Base-by-base conservation (phyloP, 106 monocot species). In the Cymbidium sinense region DNA sequence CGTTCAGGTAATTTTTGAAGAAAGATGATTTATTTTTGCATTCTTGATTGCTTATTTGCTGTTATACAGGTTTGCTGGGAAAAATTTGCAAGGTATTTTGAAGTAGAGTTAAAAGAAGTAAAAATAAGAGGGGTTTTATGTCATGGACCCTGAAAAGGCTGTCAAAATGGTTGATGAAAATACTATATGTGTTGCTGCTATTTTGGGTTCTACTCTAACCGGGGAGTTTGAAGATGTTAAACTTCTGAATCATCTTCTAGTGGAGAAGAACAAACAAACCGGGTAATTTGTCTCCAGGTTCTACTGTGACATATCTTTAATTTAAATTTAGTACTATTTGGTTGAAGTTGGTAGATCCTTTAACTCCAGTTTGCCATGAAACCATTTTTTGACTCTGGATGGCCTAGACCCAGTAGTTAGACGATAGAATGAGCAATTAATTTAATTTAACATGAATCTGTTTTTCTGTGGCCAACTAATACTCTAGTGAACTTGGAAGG, bases 141-240 rank as follows among this genome's bases (percentile, higher is more conserved):
- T 92, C 0, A 92, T 92, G 92, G 87, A 92, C 79, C 92, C 92
- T 11, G 81, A 77, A 51, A 83, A 89, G 76, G 92, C 92, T 0
- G 92, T 89, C 0, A 87, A 87, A 7, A 51, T 87, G 81, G 87
- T 92, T 2, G 89, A 92, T 31, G 92, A 92, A 65, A 92, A 92
- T 51, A 92, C 92, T 8, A 89, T 92, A 8, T 92, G 89, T n/a
- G 92, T 92, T 9, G 89, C 87, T 0, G 89, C 89, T 23, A 92
- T 92, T 75, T 75, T 92, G 39, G 92, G 92, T 9, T 92, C 92
- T 1, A 92, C 89, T 1, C 85, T 89, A 19, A 92, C 81, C 28
- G 92, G 92, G 34, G 92, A 92, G 58, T 92, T 92, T 41, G 92
- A 92, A 76, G 92, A 92, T 78, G 89, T 92, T 0, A 89, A 87